Percentiles rank a stretch among this genome's conserved stretches.
These are phyloP conservation scores for Aspergillus jensenii DNA, from an alignment of 2,329 filamentous ascomycete genomes.

Conservation along the genomic window DNA sequence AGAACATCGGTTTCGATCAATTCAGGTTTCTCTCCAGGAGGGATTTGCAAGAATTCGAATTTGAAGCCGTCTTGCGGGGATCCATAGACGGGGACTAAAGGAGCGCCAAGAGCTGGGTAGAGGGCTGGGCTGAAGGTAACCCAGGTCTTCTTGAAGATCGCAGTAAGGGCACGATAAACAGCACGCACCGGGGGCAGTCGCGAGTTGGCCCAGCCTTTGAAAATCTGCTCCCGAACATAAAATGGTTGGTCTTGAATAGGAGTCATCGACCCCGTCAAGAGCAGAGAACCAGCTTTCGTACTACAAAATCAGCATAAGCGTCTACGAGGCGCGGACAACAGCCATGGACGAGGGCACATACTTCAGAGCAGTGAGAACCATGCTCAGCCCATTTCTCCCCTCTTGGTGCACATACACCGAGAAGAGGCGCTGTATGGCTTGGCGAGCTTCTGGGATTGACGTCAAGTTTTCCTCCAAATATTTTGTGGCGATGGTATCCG, in stretches of 20 bases:
- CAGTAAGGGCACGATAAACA: constrained; percentile 50
- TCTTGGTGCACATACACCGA: constrained; percentile 50
- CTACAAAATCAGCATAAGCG: constrained; percentile 28
- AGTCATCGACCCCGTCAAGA: constrained; percentile 58
- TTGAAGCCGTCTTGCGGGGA: constrained; percentile 52
- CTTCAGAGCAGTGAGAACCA: constrained; percentile 56
- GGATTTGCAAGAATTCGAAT: constrained; percentile 60
- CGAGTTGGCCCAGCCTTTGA: constrained; percentile 54
- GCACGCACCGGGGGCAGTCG: constrained; percentile 53
- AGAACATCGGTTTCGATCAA: constrained; percentile 76
- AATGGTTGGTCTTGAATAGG: constrained; percentile 56
- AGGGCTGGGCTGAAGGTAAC: constrained; percentile 52
- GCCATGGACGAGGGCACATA: constrained; percentile 28
- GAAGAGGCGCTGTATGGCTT: constrained; percentile 50
- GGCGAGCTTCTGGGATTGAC: constrained; percentile 51
- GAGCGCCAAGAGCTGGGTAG: constrained; percentile 52
- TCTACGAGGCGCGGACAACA: neutral
- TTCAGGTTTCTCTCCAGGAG: constrained; percentile 53
- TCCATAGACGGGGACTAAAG: constrained; percentile 55
- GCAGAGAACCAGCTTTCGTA: constrained; percentile 55
- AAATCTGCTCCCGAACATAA: constrained; percentile 53
- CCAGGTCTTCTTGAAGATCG: constrained; percentile 55
- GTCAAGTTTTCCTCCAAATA: constrained; percentile 52
- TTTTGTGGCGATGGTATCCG: constrained; percentile 38
- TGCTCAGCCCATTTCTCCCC: constrained; percentile 48